Conservation (phyloP, 768 basidiomycete species). For the Rhodocollybia butyracea region DNA sequence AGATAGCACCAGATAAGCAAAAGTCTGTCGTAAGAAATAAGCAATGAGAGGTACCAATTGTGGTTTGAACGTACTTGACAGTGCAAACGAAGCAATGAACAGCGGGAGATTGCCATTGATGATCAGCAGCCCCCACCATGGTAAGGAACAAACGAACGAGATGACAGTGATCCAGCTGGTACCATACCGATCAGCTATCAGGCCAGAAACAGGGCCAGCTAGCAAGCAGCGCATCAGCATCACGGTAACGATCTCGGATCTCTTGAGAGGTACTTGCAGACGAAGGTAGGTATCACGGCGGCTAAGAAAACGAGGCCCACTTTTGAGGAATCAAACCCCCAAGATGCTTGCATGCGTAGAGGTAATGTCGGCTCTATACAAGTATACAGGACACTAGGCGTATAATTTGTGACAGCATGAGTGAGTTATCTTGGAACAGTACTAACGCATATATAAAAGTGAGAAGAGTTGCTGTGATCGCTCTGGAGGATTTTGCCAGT, state of each 20-base stretch:
- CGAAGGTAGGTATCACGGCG: conserved; percentile 56
- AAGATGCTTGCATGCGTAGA: conserved; percentile 47
- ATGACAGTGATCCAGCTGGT: conserved; percentile 50
- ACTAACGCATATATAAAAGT: conserved; percentile 52
- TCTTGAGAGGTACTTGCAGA: conserved; percentile 42
- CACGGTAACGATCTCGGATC: background rate
- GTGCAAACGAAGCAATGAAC: conserved; percentile 45
- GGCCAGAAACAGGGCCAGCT: conserved; percentile 64
- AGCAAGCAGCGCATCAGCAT: background rate
- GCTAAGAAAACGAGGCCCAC: conserved; percentile 71
- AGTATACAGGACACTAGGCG: conserved; percentile 42
- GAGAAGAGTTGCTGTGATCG: conserved; percentile 41
- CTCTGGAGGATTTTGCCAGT: conserved; percentile 45
- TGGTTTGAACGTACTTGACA: conserved; percentile 41
- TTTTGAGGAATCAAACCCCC: conserved; percentile 42
- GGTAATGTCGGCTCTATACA: conserved; percentile 57
- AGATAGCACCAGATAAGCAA: conserved; percentile 54
- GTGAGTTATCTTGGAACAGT: background rate
- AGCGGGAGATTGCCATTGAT: conserved; percentile 42
- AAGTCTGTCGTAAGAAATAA: conserved; percentile 39
- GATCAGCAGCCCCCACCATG: conserved; percentile 60
- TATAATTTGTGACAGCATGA: background rate
- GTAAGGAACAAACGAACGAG: conserved; percentile 49
- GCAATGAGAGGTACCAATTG: background rate
- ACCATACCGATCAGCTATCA: conserved; percentile 52